Conservation (phyloP, 495 filamentous ascomycete genomes). For the Xylaria grammica region DNA sequence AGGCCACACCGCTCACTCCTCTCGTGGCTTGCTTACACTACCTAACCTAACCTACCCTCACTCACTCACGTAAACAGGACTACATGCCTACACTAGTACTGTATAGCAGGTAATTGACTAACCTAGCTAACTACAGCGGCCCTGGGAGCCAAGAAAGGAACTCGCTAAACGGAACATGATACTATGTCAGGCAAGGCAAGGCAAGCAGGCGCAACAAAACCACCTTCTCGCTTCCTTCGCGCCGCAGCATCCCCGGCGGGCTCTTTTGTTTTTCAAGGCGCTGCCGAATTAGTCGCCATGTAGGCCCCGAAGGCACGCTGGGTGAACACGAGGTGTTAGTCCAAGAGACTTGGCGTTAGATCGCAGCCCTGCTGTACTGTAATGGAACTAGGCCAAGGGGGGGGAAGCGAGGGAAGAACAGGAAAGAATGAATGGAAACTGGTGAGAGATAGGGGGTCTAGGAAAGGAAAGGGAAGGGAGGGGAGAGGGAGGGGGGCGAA, state of each 20-base stretch:
- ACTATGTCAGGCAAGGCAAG: no score
- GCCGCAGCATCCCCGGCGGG: no score
- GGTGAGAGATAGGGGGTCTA: not conserved
- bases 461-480: not conserved
- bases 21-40: slow-evolving; percentile 10
- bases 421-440: not conserved
- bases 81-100: no score
- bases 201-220: no score
- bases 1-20: slow-evolving; percentile 3
- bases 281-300: slow-evolving; percentile 49
- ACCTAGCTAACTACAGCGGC: not conserved
- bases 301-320: slow-evolving; percentile 53
- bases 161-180: not conserved
- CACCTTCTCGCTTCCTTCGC: not conserved
- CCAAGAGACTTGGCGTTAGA: not conserved
- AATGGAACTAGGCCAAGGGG: not conserved
- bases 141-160: not conserved
- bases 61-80: no score
- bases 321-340: slow-evolving; percentile 23
- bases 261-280: slow-evolving; percentile 27
- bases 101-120: not conserved
- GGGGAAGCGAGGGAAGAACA: not conserved
- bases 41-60: no score
- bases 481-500: not conserved
- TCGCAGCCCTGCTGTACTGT: not conserved